These are phyloP conservation scores for Escallonia herrerae DNA, from an alignment of 129 eudicot species.

Conservation along the genomic window DNA sequence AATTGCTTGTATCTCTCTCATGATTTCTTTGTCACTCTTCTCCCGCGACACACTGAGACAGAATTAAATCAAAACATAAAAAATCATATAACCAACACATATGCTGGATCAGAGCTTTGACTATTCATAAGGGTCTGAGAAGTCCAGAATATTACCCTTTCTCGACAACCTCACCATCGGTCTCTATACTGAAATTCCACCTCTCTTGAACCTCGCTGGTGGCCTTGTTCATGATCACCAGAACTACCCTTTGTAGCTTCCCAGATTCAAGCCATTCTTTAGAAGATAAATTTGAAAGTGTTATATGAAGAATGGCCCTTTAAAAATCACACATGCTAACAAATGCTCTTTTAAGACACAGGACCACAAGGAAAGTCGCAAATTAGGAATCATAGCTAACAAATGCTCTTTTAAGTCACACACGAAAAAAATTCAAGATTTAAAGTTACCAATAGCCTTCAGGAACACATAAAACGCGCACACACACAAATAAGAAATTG, in stretches of 20 bases:
- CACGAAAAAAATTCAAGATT: too few relatives aligned
- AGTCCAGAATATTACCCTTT: constrained; percentile 43
- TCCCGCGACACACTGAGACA: constrained; percentile 61
- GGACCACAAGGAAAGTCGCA: too few relatives aligned
- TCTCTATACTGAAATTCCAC: constrained; percentile 96
- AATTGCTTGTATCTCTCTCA: constrained; percentile 98
- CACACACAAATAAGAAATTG: too few relatives aligned
- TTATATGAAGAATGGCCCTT: too few relatives aligned
- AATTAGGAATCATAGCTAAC: too few relatives aligned
- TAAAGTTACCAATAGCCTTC: too few relatives aligned
- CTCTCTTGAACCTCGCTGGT: constrained; percentile 82
- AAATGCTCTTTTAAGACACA: neutral
- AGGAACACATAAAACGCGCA: too few relatives aligned
- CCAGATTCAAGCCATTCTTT: constrained; percentile 96
- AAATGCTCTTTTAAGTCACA: neutral
- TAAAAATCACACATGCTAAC: neutral
- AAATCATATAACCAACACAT: too few relatives aligned
- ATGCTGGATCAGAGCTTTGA: too few relatives aligned
- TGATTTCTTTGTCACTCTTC: constrained; percentile 93
- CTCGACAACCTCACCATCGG: constrained; percentile 78
- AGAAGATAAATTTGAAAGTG: neutral
- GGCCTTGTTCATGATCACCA: constrained; percentile 90
- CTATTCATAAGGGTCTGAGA: too few relatives aligned
- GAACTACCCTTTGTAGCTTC: constrained; percentile 83
- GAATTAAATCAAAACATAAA: neutral